Base-by-base conservation (phyloP, 1,139 yeast species). In the Saccharomyces pastorianus region DNA sequence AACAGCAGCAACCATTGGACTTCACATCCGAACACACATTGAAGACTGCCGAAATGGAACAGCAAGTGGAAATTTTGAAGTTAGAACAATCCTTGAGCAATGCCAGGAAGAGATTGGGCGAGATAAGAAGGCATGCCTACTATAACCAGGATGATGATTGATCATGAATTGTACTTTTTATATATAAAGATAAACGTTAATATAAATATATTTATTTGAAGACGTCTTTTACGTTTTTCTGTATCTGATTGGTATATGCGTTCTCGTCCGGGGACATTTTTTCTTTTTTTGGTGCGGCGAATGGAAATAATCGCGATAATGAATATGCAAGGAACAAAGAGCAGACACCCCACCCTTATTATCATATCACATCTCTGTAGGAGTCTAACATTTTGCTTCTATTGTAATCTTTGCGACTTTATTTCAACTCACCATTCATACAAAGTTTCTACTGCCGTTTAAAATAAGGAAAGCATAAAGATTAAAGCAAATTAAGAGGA, bases 11-110 rank as follows among this genome's bases (percentile, higher is more conserved):
- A 53, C 81, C 78, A 38, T 68, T 84, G 53, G 96, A 89, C 66
- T 86, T 84, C 66, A 77, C 86, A 34, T 79, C 90, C 14, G 81
- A 88, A 23, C 89, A 88, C 66, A 96, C 88, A 69, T 89, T 89
- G 63, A 87, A 87, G 71, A 87, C 95, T 0, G 79, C 83, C 29
- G 95, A 91, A 66, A 88, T 89, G 96, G 96, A 89, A 65, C 96
- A 89, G 70, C 96, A 89, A 69, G 96, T 90, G 13, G 91, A 88
- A 68, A 90, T 89, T 49, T 77, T 89, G 70, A 87, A 88, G 70
- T 74, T 89, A 58, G 96, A 89, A 65, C 88, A 88, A 63, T 51
- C 59, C 13, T 50, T 59, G 32, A 51, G 23, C 26, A 51, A 49
- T 38, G 95, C 96, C 0, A 79, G 96, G 68, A 88, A 86, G 72